Base-by-base conservation (phyloP, 1,284 basidiomycete genomes). In the Sporisorium scitamineum region DNA sequence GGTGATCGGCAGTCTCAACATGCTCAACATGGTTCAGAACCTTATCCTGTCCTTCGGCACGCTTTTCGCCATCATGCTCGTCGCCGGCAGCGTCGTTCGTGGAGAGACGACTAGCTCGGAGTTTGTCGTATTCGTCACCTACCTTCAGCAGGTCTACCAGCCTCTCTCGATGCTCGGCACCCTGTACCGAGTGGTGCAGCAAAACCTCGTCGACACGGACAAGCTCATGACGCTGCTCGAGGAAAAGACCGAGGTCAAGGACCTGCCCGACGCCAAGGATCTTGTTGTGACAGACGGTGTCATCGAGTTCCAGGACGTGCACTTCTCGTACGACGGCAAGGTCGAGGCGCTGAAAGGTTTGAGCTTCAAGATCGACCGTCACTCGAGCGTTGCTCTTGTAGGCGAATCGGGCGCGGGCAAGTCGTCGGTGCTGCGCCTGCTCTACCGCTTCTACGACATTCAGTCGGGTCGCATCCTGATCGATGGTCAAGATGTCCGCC, bases 361-460 rank as follows among this genome's bases (percentile, higher is more conserved):
- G 54, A 93, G 91, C 9, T 96, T 96, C 88, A 92, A 90, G 80
- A 90, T 92, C 91, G 5, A 92, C 90, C 82, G 92, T 89, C 89
- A 50, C 51, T 79, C 82, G 59, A 80, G 67, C 27, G 79, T 76
- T 9, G 81, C 79, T 1, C 56, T 85, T 11, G 81, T 84, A 24
- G 83, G 84, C 39, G 79, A 92, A 82, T 91, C 92, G 18, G 92
- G 92, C 5, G 88, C 91, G 14, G 92, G 93, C 42, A 94, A 94
- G 85, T 92, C 91, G 9, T 94, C 94, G 0, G 90, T 95, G 59
- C 86, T 94, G 60, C 91, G 93, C 18, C 88, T 94, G 51, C 88
- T 97, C 16, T 96, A 93, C 85, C 89, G 94, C 50, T 94, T 97
- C 87, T 95, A 96, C 85, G 94, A 96, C 81, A 88, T 94, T 78